Base-by-base conservation (phyloP, 345 rosid species). In the Populus pruinosa region DNA sequence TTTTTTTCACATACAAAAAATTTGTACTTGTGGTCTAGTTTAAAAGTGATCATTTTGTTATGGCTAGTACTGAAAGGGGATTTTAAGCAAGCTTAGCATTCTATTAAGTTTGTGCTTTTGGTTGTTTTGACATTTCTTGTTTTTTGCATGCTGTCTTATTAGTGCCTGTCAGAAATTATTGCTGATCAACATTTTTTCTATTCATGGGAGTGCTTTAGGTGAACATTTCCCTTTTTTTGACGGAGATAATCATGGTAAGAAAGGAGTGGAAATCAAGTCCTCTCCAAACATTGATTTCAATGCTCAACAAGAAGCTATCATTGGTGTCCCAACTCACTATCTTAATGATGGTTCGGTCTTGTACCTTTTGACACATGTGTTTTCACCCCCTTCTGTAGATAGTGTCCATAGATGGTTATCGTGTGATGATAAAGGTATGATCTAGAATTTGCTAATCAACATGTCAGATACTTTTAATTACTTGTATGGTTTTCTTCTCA, bases 341-440 rank as follows among this genome's bases (percentile, higher is more conserved):
- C 88, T 86, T 80, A 91, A 88, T 83, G 94, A 95, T 75, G 93
- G 98, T 55, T 93, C 98, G 47, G 71, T 68, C 67, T 80, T 95
- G 82, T 92, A 88, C 89, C 82, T 89, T 70, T 82, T 95, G 85
- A 79, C 92, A 62, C 92, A 94, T 67, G 87, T 81, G 8, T 77
- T 82, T 80, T 86, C 94, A 71, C 98, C 99, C 27, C 99, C 99
- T 74, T 77, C 89, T 71, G 82, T 72, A 27, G 94, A 89, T 80
- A 84, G 82, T 80, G 88, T 93, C 47, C 67, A 70, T 70, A 80
- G 81, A 77, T 93, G 98, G 97, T 80, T 93, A 78, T 55, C 76
- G 69, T 76, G 29, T 33, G 59, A 67, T 65, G 67, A 76, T 20
- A 73, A 82, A 93, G 97, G 97, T 91, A 87, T 33, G 41, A 13